Conservation (phyloP, 495 filamentous ascomycete species). For the Xylaria palmicola region DNA sequence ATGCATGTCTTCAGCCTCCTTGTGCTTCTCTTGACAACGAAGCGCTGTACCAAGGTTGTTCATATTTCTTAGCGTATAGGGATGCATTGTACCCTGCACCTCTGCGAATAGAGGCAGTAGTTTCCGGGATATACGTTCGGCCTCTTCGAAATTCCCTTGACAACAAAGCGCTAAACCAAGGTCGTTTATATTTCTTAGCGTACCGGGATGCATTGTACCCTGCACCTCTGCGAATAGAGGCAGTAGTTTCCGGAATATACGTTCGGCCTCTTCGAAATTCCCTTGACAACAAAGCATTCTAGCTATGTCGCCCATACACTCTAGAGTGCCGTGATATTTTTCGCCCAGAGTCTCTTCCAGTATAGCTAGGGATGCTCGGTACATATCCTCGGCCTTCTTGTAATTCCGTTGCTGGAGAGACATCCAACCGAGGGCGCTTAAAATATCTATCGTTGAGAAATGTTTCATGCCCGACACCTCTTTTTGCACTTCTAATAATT, state of each 20-base stretch:
- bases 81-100: background rate
- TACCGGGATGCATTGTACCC: background rate
- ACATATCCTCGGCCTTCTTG: too few relatives aligned
- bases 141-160: background rate
- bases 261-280: background rate
- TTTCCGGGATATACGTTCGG: background rate
- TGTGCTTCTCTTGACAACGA: background rate
- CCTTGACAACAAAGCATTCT: too few relatives aligned
- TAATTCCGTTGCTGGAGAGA: too few relatives aligned
- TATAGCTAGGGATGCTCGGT: too few relatives aligned
- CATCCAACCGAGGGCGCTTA: too few relatives aligned
- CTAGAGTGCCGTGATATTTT: too few relatives aligned
- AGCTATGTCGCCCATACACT: too few relatives aligned
- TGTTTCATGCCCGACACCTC: too few relatives aligned
- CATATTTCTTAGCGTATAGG: background rate
- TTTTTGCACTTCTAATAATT: too few relatives aligned
- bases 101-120: background rate
- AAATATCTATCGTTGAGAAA: too few relatives aligned
- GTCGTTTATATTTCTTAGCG: background rate
- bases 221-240: background rate
- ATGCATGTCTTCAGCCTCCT: background rate
- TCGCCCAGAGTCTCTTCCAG: too few relatives aligned
- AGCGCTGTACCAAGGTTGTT: background rate
- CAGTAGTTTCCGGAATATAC: background rate
- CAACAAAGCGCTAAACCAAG: background rate